A percentile compares a stretch with the other conserved stretches of the same genome.
phyloP scores from a whole-genome alignment of 2,329 filamentous ascomycete species.

The Neophaeococcomyces mojaviensis region DNA sequence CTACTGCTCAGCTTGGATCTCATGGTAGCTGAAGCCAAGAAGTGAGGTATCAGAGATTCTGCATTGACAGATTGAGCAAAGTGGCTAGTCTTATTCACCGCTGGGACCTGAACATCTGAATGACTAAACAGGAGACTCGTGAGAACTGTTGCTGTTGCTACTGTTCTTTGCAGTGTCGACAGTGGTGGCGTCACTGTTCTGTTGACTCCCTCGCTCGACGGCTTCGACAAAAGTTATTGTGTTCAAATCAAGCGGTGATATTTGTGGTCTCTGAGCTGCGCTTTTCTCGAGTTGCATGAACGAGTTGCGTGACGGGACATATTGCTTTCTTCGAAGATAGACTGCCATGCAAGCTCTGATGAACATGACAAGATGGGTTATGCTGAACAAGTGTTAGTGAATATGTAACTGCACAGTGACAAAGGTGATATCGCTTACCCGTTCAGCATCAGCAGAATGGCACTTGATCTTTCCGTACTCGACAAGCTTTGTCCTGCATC shows the following conservation, averaged over 20 bases:
- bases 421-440: neutral
- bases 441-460: constrained; percentile 1
- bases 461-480: neutral
- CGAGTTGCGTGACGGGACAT: constrained; percentile 4
- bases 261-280: neutral
- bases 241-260: neutral
- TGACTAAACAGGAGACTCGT: no score
- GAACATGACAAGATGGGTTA: constrained; percentile 4
- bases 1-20: no score
- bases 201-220: no score
- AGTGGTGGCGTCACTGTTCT: no score
- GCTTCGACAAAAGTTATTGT: neutral
- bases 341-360: constrained; percentile 1
- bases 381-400: neutral
- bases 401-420: neutral
- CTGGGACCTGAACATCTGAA: no score
- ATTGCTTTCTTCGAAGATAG: neutral
- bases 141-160: no score
- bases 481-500: neutral
- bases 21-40: no score
- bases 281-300: constrained; percentile 4
- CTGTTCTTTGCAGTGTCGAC: no score
- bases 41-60: no score
- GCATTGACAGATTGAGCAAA: no score
- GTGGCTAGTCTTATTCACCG: no score